Percentiles rank a stretch among this genome's conserved stretches.
Evolutionary conservation across 192 early-diverging fungal species (phyloP).

Genomic region (Glomus cerebriforme): DNA sequence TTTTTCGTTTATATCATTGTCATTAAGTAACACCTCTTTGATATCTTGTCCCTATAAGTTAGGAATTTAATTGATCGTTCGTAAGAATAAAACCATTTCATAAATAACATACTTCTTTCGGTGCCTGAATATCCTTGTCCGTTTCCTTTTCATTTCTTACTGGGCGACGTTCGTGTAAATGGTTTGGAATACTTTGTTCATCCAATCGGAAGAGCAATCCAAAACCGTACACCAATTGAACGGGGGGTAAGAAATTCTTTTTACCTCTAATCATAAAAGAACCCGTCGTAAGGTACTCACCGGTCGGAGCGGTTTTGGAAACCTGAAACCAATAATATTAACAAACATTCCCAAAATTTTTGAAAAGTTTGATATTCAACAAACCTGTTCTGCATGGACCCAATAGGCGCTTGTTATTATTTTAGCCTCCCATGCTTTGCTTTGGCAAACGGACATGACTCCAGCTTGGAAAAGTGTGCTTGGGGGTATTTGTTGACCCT

Average conservation of each 20-base stretch:
- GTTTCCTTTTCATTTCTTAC: conserved; percentile 34
- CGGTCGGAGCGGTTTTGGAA: conserved; percentile 86
- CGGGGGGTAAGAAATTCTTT: conserved; percentile 92
- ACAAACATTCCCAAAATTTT: neutral
- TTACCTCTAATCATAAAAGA: conserved; percentile 94
- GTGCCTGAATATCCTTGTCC: neutral
- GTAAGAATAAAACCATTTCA: neutral
- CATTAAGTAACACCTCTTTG: neutral
- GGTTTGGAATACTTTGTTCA: conserved; percentile 74
- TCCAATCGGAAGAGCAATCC: conserved; percentile 92
- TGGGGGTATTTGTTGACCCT: conserved; percentile 72
- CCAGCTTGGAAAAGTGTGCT: conserved; percentile 93
- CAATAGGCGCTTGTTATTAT: conserved; percentile 94
- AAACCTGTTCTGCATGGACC: conserved; percentile 78
- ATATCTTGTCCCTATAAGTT: neutral
- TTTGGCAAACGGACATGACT: conserved; percentile 92
- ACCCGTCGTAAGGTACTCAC: conserved; percentile 88
- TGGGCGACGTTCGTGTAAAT: conserved; percentile 71
- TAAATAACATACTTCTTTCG: conserved; percentile 10
- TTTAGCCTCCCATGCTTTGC: conserved; percentile 96
- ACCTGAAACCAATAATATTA: conserved; percentile 44
- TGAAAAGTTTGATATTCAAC: neutral
- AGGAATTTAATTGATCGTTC: neutral
- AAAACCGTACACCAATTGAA: conserved; percentile 95
- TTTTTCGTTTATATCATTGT: neutral